Base-by-base conservation (phyloP, 176 grass and related monocot species). In the Guadua angustifolia region DNA sequence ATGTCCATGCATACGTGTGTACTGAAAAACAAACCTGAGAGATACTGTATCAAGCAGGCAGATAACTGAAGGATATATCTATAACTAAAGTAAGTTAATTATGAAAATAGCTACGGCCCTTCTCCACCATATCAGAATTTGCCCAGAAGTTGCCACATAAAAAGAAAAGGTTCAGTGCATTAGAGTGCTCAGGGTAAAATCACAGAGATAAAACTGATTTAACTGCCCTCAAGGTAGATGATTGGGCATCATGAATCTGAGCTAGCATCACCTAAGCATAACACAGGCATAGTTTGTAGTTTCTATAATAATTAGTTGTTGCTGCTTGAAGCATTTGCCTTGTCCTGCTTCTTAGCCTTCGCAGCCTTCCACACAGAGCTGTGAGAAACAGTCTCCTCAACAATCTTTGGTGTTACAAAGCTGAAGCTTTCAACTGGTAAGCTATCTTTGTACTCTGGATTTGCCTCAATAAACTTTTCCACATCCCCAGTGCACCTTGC, bases 401-500 rank as follows among this genome's bases (percentile, higher is more conserved):
- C 81, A 75, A 95, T 71, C 83, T 94, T 98, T 62, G 91, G 93
- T 64, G 82, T 58, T 40, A 86, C 50, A 81, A 98, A 98, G 67
- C 81, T 95, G 84, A 98, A 98, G 33, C 78, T 79, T 49, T 94
- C 91, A 74, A 39, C 6, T 24, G 96, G 83, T 4, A 92, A 75
- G 35, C 53, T 83, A 55, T 78, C 71, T 55, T 88, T 92, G 75
- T 98, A 98, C 74, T 95, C 71, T 56, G 91, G 93, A 79, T 90
- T 40, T 49, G 89, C 86, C 64, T 92, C 87, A 12, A 98, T 80
- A 82, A 98, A 98, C 84, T 90, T 98, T 21, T 83, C 89, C 45
- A 98, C 85, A 4, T 95, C 96, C 66, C 61, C 84, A 1, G 74
- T 24, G 71, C 91, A 84, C 79, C 86, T 95, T 69, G 64, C 82